Percentiles rank a stretch among this genome's conserved stretches.
Evolutionary conservation across 371 early-diverging fungal species (phyloP).

Genomic region (Globomyces sp.): DNA sequence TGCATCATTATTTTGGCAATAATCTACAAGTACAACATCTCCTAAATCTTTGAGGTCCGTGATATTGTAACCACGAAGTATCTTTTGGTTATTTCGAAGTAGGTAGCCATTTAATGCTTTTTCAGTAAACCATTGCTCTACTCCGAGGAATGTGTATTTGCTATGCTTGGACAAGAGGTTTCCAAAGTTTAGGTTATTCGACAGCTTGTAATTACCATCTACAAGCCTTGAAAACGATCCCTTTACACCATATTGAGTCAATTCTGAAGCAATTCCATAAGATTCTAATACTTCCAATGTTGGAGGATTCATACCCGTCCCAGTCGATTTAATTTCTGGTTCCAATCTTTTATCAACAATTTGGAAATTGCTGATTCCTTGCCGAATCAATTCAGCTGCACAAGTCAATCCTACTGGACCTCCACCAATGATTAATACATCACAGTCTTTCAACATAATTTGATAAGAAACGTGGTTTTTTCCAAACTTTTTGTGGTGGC

Average conservation of each 20-base stretch:
- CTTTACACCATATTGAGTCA: not conserved
- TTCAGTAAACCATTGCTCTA: constrained; percentile 7
- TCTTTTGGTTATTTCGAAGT: not conserved
- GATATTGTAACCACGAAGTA: not conserved
- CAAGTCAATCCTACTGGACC: not conserved
- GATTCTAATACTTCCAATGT: constrained; percentile 13
- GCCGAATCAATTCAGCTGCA: constrained; percentile 3
- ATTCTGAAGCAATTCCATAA: constrained; percentile 3
- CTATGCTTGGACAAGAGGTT: not conserved
- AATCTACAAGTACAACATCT: constrained; percentile 18
- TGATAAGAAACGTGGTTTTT: too few relatives aligned
- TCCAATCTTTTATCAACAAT: not conserved
- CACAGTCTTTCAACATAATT: too few relatives aligned
- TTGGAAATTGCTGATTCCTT: not conserved
- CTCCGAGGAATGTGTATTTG: not conserved
- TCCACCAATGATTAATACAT: not conserved
- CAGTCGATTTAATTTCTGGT: not conserved
- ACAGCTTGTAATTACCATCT: not conserved
- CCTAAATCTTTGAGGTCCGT: not conserved
- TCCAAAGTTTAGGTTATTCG: not conserved
- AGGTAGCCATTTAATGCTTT: not conserved
- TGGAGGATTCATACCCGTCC: not conserved
- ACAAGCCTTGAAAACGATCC: not conserved
- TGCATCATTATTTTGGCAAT: not conserved
- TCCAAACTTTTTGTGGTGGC: too few relatives aligned